These are phyloP conservation scores for Ustilago nuda DNA, from an alignment of 1,284 basidiomycete species.

Conservation along the genomic window DNA sequence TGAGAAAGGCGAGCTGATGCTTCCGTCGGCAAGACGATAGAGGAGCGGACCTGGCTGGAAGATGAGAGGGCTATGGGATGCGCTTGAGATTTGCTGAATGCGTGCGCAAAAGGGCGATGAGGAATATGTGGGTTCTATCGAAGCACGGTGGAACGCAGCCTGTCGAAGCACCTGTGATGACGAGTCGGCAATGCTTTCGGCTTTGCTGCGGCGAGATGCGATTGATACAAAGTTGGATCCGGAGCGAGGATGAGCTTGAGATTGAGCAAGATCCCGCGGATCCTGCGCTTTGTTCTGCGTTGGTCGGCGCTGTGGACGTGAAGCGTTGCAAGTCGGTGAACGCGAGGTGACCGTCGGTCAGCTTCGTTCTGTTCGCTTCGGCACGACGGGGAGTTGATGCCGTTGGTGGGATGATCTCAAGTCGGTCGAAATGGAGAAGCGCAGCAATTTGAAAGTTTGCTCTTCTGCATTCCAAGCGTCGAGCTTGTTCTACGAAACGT, in stretches of 20 bases:
- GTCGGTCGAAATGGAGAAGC: background rate
- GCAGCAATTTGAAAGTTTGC: background rate
- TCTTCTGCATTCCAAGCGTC: background rate
- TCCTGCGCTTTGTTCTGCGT: slow-evolving; percentile 5
- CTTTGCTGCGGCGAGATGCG: background rate
- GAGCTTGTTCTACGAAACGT: background rate
- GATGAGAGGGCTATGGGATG: background rate
- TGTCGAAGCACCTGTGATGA: background rate
- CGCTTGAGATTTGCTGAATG: background rate
- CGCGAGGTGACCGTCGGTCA: too few species aligned
- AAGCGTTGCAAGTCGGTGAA: background rate
- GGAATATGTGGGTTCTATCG: background rate
- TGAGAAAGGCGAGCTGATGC: background rate
- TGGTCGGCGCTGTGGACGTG: background rate
- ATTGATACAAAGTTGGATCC: background rate
- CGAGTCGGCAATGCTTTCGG: background rate
- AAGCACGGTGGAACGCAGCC: background rate
- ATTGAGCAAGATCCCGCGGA: slow-evolving; percentile 21
- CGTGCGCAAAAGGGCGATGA: background rate
- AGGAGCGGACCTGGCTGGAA: background rate
- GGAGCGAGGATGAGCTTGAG: slow-evolving; percentile 22
- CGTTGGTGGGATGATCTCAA: background rate
- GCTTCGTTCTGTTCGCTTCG: background rate
- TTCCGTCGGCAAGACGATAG: background rate
- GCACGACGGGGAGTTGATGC: background rate